A percentile compares a stretch with the other conserved stretches of the same genome.
phyloP scores from a whole-genome alignment of 495 filamentous ascomycete species.

The Geopyxis carbonaria region DNA sequence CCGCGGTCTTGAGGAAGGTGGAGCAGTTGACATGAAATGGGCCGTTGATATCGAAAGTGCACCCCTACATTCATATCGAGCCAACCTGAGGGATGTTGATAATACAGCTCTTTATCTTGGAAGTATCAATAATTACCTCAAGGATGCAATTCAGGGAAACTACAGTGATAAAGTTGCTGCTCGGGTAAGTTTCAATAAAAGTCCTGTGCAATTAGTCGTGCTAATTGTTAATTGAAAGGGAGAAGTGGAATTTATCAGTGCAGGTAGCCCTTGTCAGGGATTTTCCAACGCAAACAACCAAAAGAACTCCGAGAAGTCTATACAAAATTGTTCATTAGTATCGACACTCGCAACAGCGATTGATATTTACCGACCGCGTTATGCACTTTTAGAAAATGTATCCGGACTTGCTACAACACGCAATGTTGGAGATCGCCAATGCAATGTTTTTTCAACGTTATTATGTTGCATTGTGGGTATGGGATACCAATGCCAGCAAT shows the following conservation, averaged over 20 bases:
- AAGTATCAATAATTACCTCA: conserved; percentile 52
- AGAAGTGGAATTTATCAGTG: conserved; percentile 50
- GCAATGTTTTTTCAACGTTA: conserved; percentile 49
- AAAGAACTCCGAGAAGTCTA: conserved; percentile 30
- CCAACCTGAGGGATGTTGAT: conserved; percentile 32
- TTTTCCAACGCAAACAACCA: conserved; percentile 44
- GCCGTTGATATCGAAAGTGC: conserved; percentile 44
- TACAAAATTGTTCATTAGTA: conserved; percentile 51
- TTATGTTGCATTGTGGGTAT: conserved; percentile 52
- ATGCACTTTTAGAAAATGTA: conserved; percentile 61
- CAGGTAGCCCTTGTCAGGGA: conserved; percentile 57
- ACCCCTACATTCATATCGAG: conserved; percentile 52
- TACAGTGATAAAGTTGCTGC: conserved; percentile 16
- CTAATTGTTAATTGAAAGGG: conserved; percentile 23
- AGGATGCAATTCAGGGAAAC: conserved; percentile 36
- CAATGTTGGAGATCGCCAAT: conserved; percentile 16
- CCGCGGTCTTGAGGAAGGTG: conserved; percentile 54
- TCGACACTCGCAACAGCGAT: conserved; percentile 56
- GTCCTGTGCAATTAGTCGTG: no score
- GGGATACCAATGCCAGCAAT: conserved; percentile 52
- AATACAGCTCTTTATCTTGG: conserved; percentile 38
- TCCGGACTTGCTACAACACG: conserved; percentile 35
- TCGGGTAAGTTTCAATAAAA: conserved; percentile 6
- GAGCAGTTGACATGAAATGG: conserved; percentile 43
- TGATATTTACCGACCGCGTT: conserved; percentile 55